These are phyloP conservation scores for Parietaria judaica DNA, from an alignment of 306 rosid species.

Conservation along the genomic window DNA sequence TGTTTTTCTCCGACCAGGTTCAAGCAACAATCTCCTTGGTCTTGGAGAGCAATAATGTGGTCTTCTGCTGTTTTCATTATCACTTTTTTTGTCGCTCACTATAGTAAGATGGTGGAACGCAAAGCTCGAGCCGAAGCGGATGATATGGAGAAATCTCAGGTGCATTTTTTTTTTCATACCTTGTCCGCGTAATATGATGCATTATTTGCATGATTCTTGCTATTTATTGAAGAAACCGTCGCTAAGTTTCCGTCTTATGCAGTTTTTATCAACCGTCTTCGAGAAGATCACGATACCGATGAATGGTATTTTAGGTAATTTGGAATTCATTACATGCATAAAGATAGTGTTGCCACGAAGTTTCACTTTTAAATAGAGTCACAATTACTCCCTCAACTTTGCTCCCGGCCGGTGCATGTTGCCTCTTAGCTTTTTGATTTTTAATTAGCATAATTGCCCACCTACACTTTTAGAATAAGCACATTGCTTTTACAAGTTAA, in stretches of 20 bases:
- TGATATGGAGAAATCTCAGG: slow-evolving; percentile 97
- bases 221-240: slow-evolving; percentile 7
- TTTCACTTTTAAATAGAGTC: too few species aligned
- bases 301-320: slow-evolving; percentile 94
- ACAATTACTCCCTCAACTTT: too few species aligned
- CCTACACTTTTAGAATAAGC: too few species aligned
- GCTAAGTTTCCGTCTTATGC: slow-evolving; percentile 25
- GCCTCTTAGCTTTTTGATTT: too few species aligned
- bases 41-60: slow-evolving; percentile 67
- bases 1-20: slow-evolving; percentile 37
- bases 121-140: slow-evolving; percentile 84
- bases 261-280: slow-evolving; percentile 98
- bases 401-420: too few species aligned
- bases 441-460: too few species aligned
- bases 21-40: slow-evolving; percentile 64
- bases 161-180: slow-evolving; percentile 24
- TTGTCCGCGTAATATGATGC: too few species aligned
- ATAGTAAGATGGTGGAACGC: slow-evolving; percentile 66
- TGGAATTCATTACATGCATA: slow-evolving; percentile 7
- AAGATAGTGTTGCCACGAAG: too few species aligned
- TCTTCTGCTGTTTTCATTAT: slow-evolving; percentile 60
- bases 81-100: slow-evolving; percentile 70
- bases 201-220: not conserved
- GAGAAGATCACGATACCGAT: slow-evolving; percentile 98
- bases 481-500: too few species aligned